phyloP scores from a whole-genome alignment of 2,329 filamentous ascomycete species.

The Paraphoma chrysanthemicola region DNA sequence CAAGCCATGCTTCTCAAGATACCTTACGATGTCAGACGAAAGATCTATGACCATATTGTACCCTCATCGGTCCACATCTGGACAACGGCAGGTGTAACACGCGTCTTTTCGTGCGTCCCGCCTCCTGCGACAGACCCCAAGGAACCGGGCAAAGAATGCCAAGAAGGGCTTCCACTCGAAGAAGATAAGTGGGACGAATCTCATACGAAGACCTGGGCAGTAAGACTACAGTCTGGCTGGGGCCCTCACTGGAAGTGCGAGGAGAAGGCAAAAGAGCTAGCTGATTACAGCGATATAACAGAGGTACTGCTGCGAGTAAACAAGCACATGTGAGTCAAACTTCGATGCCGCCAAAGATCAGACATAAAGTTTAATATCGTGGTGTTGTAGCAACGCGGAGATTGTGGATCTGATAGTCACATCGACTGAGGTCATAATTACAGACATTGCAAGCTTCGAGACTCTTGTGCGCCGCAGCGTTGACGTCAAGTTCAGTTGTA shows the following conservation, averaged over 20 bases:
- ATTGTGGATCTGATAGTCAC: background rate
- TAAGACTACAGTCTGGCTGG: background rate
- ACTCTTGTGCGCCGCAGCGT: background rate
- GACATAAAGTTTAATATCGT: background rate
- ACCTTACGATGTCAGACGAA: background rate
- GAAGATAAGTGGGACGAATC: background rate
- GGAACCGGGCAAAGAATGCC: background rate
- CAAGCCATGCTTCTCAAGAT: background rate
- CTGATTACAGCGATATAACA: background rate
- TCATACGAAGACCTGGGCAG: background rate
- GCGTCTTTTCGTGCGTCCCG: background rate
- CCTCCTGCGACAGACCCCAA: background rate
- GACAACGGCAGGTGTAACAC: background rate
- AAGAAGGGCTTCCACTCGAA: background rate
- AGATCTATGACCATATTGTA: background rate
- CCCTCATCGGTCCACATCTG: background rate
- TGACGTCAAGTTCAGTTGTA: background rate
- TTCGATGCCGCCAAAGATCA: background rate
- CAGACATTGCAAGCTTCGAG: background rate
- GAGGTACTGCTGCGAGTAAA: background rate
- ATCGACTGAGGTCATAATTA: background rate
- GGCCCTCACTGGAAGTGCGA: background rate
- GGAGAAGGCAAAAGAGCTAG: background rate
- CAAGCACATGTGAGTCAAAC: background rate
- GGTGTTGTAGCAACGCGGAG: background rate